phyloP scores from a whole-genome alignment of 2,329 filamentous ascomycete species.

The Bipolaris bicolor region DNA sequence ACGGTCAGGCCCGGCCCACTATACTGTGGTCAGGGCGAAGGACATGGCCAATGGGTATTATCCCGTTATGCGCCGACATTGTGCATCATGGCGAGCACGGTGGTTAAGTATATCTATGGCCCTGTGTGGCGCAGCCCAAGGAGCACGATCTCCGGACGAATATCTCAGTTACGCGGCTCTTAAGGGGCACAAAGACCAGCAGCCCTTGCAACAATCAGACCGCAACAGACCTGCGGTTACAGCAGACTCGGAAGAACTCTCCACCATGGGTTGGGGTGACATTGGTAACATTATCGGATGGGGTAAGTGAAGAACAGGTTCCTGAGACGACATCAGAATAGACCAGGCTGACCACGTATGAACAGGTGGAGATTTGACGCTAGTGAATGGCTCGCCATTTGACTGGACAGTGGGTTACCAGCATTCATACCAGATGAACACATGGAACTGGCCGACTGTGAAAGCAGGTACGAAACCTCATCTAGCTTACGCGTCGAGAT shows the following conservation, averaged over 20 bases:
- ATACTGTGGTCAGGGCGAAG: slow-evolving; percentile 4
- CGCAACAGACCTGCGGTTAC: not conserved
- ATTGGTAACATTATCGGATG: slow-evolving; percentile 39
- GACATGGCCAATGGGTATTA: slow-evolving; percentile 4
- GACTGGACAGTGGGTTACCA: slow-evolving; percentile 42
- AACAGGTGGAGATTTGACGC: slow-evolving; percentile 44
- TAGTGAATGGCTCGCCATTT: slow-evolving; percentile 52
- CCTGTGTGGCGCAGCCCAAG: slow-evolving; percentile 1
- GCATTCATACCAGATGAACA: slow-evolving; percentile 48
- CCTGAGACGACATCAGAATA: not conserved
- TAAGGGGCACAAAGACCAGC: slow-evolving; percentile 5
- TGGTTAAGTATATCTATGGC: slow-evolving; percentile 13
- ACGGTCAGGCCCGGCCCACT: slow-evolving; percentile 9
- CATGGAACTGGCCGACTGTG: slow-evolving; percentile 47
- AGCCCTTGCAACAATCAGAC: not conserved
- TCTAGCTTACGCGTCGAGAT: not conserved
- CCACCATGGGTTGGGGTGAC: slow-evolving; percentile 38
- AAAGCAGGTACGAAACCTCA: slow-evolving; percentile 26
- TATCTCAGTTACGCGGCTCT: slow-evolving; percentile 3
- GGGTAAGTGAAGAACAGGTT: slow-evolving; percentile 21
- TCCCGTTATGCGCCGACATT: slow-evolving; percentile 11
- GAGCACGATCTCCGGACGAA: not conserved
- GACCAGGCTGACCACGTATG: not conserved
- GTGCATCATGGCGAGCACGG: slow-evolving; percentile 8
- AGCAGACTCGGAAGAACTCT: slow-evolving; percentile 5